Conservation (phyloP, 768 basidiomycete genomes). For the Mycena capillaripes region DNA sequence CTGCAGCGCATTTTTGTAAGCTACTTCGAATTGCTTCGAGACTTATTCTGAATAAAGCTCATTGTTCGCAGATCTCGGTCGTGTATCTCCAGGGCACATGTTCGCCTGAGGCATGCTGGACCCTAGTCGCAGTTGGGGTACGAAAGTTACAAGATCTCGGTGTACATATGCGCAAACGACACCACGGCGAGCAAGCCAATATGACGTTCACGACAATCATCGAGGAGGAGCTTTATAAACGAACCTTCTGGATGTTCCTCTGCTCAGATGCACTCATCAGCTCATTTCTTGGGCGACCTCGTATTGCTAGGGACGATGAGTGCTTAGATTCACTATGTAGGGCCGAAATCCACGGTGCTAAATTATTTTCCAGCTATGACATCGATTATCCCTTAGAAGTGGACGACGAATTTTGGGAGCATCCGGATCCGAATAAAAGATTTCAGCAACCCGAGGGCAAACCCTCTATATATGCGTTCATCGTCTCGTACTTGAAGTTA, state of each 20-base stretch:
- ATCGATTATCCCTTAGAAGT: conserved; percentile 67
- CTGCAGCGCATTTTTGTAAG: conserved; percentile 26
- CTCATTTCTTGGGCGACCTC: conserved; percentile 66
- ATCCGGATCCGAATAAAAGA: conserved; percentile 51
- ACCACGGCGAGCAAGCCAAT: conserved; percentile 26
- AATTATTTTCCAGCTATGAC: conserved; percentile 57
- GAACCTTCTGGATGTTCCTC: conserved; percentile 32
- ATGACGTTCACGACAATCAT: not conserved
- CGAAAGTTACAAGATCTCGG: conserved; percentile 25
- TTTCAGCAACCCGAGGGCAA: conserved; percentile 67
- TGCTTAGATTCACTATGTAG: conserved; percentile 43
- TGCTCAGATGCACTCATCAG: conserved; percentile 39
- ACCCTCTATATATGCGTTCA: conserved; percentile 57
- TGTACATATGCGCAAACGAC: conserved; percentile 30
- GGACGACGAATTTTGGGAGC: conserved; percentile 74
- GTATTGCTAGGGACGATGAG: conserved; percentile 71
- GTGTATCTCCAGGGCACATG: conserved; percentile 30
- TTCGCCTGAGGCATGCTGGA: conserved; percentile 16
- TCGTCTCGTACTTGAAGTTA: conserved; percentile 58
- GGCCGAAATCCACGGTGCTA: not conserved
- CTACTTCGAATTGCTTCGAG: not conserved
- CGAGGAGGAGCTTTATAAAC: conserved; percentile 29
- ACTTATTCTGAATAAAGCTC: not conserved
- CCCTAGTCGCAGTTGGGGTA: conserved; percentile 16
- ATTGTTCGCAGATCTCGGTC: conserved; percentile 20